Percentiles rank a stretch among this genome's conserved stretches.
Evolutionary conservation across 202 grass and related monocot genomes (phyloP).

Genomic region (Alloteropsis angusta): DNA sequence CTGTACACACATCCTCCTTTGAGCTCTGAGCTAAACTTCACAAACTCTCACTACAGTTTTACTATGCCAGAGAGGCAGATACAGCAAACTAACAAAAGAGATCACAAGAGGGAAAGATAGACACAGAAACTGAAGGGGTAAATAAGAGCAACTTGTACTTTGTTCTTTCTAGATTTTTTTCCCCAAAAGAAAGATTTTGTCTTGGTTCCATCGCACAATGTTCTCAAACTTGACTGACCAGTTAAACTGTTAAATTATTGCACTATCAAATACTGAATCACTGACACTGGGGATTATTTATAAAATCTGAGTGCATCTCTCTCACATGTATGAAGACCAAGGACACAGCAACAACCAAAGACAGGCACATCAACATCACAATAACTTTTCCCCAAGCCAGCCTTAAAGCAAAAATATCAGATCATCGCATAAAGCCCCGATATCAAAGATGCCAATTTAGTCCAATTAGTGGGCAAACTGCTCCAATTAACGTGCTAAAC

Average conservation of each 20-base stretch:
- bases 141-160: not conserved
- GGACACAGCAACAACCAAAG: constrained; percentile 26
- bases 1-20: not conserved
- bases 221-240: not conserved
- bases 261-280: not conserved
- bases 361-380: constrained; percentile 28
- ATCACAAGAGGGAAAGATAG: not conserved
- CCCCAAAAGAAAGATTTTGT: not conserved
- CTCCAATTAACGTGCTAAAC: constrained; percentile 13
- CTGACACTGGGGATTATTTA: constrained; percentile 7
- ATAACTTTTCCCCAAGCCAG: constrained; percentile 2
- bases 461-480: not conserved
- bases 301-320: not conserved
- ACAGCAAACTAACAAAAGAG: not conserved
- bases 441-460: not conserved
- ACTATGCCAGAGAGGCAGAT: not conserved
- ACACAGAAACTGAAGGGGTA: not conserved
- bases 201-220: not conserved
- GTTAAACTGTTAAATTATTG: constrained; percentile 1
- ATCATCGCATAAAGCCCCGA: constrained; percentile 4
- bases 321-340: constrained; percentile 11
- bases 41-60: not conserved
- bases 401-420: constrained; percentile 27
- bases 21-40: not conserved
- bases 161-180: not conserved